phyloP scores from a whole-genome alignment of 192 early-diverging fungal genomes.

The Cladochytrium replicatum region DNA sequence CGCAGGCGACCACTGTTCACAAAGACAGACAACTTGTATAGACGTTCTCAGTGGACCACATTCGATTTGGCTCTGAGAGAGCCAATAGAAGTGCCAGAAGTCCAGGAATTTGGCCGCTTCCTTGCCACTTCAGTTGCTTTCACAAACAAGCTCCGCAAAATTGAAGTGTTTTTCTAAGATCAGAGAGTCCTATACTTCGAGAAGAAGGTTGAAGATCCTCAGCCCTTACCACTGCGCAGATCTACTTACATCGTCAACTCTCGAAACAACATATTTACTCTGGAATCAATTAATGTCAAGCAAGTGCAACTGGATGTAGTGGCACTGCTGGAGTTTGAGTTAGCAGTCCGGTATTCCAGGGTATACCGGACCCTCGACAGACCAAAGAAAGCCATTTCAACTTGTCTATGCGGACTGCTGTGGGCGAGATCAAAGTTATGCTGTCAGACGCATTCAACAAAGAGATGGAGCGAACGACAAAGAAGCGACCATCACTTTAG shows the following conservation, averaged over 20 bases:
- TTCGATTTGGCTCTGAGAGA: constrained; percentile 73
- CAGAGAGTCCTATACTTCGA: constrained; percentile 44
- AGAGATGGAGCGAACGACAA: constrained; percentile 81
- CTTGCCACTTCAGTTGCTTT: constrained; percentile 63
- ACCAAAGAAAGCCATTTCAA: constrained; percentile 31
- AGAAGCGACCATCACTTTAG: constrained; percentile 66
- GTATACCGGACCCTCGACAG: too few species aligned
- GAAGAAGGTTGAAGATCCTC: constrained; percentile 55
- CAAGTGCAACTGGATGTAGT: constrained; percentile 40
- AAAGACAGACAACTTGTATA: constrained; percentile 48
- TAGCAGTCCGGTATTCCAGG: constrained; percentile 5
- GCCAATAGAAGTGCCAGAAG: constrained; percentile 57
- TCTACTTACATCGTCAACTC: constrained; percentile 37
- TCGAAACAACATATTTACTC: constrained; percentile 59
- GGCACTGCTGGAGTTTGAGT: constrained; percentile 20
- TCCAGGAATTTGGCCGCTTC: constrained; percentile 54
- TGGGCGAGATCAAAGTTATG: constrained; percentile 44
- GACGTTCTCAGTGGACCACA: constrained; percentile 50
- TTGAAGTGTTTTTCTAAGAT: constrained; percentile 58
- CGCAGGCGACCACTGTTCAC: constrained; percentile 83
- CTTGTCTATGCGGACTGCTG: constrained; percentile 62
- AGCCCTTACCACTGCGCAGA: constrained; percentile 43
- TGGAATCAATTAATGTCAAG: constrained; percentile 51
- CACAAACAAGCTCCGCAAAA: constrained; percentile 56
- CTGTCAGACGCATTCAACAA: constrained; percentile 39